Evolutionary conservation across 2,329 filamentous ascomycete genomes (phyloP).

Genomic region (Verticillium zaregamsianum): DNA sequence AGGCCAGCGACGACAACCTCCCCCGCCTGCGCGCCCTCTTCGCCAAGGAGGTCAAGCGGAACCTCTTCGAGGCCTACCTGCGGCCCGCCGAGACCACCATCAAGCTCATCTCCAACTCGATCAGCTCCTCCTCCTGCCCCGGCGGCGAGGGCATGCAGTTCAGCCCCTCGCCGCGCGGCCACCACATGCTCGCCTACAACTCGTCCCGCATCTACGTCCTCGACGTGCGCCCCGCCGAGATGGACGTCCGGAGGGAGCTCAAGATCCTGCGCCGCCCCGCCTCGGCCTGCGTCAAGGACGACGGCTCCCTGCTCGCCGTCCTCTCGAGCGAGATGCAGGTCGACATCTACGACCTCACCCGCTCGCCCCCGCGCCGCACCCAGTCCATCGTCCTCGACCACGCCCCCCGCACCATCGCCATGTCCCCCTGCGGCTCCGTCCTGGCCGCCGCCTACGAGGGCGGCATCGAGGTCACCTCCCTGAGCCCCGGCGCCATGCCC

Average conservation of each 20-base stretch:
- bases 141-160: conserved; percentile 85
- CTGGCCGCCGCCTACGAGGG: conserved; percentile 81
- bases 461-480: conserved; percentile 81
- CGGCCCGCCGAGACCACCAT: conserved; percentile 67
- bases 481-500: conserved; percentile 58
- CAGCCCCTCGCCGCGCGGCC: conserved; percentile 70
- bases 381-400: conserved; percentile 76
- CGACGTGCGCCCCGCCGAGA: conserved; percentile 55
- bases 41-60: conserved; percentile 66
- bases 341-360: conserved; percentile 73
- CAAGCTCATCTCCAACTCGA: conserved; percentile 77
- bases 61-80: conserved; percentile 72
- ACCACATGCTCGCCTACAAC: conserved; percentile 74
- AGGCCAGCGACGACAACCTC: conserved; percentile 41
- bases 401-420: conserved; percentile 69
- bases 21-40: conserved; percentile 62
- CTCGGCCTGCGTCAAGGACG: conserved; percentile 73
- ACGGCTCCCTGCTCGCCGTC: conserved; percentile 72
- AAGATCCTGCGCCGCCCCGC: conserved; percentile 74
- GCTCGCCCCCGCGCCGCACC: conserved; percentile 62
- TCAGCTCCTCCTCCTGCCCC: conserved; percentile 78
- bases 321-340: conserved; percentile 79
- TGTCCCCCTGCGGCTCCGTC: conserved; percentile 78
- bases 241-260: conserved; percentile 70
- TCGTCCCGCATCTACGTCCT: conserved; percentile 81